These are phyloP conservation scores for Arxiozyma telluris DNA, from an alignment of 1,139 yeast species.

Conservation along the genomic window DNA sequence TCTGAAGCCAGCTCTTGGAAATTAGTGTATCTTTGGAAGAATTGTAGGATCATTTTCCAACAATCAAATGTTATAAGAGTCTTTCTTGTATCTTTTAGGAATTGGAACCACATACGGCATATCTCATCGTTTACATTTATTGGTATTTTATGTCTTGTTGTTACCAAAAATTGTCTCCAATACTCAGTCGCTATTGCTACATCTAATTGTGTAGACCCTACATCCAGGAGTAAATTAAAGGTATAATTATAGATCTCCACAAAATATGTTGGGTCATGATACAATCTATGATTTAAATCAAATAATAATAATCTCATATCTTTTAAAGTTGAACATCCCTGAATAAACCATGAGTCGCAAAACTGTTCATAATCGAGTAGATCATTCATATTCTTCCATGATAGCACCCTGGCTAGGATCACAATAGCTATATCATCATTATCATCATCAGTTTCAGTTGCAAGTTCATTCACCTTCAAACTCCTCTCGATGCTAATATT, in stretches of 20 bases:
- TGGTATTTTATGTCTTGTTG: constrained; percentile 34
- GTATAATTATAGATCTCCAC: constrained; percentile 59
- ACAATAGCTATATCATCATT: constrained; percentile 70
- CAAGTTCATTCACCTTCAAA: background rate
- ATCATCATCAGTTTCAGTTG: constrained; percentile 41
- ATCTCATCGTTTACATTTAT: constrained; percentile 44
- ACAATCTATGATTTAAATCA: constrained; percentile 33
- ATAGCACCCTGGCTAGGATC: constrained; percentile 59
- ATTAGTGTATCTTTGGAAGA: constrained; percentile 43
- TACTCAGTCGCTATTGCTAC: constrained; percentile 62
- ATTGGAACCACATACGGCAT: constrained; percentile 31
- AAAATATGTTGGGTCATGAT: constrained; percentile 37
- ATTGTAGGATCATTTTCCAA: constrained; percentile 77
- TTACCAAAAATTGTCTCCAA: constrained; percentile 58
- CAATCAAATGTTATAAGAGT: constrained; percentile 54
- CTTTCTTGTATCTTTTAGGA: constrained; percentile 20
- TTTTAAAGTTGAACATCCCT: constrained; percentile 33
- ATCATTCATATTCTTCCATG: constrained; percentile 26
- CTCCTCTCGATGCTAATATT: background rate
- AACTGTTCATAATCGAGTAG: constrained; percentile 25
- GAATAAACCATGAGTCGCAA: constrained; percentile 14
- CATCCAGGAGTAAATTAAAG: constrained; percentile 57
- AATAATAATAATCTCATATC: constrained; percentile 44
- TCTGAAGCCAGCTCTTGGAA: constrained; percentile 42
- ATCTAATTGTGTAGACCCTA: constrained; percentile 46